Conservation (phyloP, 2,329 filamentous ascomycete species). For the Fusarium anthophilum region DNA sequence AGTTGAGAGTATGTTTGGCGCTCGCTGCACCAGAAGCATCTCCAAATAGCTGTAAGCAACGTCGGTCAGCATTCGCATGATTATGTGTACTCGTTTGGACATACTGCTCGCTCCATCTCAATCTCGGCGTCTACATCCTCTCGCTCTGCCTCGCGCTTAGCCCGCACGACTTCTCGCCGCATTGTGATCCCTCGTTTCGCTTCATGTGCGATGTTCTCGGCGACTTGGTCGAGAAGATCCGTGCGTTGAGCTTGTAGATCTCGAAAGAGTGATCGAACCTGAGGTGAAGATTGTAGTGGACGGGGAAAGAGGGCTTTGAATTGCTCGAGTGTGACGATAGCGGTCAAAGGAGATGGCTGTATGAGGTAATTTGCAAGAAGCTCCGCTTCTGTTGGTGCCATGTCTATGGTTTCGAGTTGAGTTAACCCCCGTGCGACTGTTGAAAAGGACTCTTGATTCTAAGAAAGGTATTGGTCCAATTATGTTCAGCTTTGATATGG, state of each 20-base stretch:
- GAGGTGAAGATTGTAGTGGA: conserved; percentile 70
- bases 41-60: conserved; percentile 65
- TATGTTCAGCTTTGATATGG: not conserved
- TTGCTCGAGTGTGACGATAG: conserved; percentile 76
- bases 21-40: conserved; percentile 54
- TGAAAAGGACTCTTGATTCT: not conserved
- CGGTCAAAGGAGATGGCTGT: conserved; percentile 76
- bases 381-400: conserved; percentile 78
- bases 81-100: conserved; percentile 27
- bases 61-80: not conserved
- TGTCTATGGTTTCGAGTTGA: conserved; percentile 47
- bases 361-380: conserved; percentile 84
- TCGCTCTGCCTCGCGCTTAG: conserved; percentile 61
- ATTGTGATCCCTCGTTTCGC: conserved; percentile 67
- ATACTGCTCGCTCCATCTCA: conserved; percentile 68
- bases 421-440: not conserved
- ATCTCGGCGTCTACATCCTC: conserved; percentile 70
- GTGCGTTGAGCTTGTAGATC: conserved; percentile 81
- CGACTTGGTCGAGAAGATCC: conserved; percentile 72
- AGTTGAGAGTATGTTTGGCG: conserved; percentile 67
- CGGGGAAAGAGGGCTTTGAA: conserved; percentile 82
- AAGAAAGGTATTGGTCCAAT: not conserved
- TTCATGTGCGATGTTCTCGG: conserved; percentile 72
- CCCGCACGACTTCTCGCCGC: conserved; percentile 65
- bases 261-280: conserved; percentile 77